phyloP scores from a whole-genome alignment of 2,329 filamentous ascomycete genomes.

The Didymosphaeria variabile region DNA sequence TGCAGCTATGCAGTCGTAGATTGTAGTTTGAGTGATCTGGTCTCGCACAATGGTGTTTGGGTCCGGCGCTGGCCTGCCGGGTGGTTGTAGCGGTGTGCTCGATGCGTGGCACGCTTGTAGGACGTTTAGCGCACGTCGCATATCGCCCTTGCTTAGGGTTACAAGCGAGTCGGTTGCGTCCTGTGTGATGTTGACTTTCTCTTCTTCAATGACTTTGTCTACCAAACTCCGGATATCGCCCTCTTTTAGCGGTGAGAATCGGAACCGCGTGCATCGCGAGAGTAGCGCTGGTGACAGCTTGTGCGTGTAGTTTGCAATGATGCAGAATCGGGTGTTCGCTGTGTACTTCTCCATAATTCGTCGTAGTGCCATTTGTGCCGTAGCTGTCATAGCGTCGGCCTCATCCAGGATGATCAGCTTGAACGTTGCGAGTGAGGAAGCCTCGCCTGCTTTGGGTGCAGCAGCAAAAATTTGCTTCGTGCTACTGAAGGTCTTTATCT shows the following conservation, averaged over 20 bases:
- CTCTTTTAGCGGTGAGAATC: slow-evolving; percentile 93
- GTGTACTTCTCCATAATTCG: slow-evolving; percentile 99
- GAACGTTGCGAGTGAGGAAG: slow-evolving; percentile 72
- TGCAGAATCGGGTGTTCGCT: slow-evolving; percentile 95
- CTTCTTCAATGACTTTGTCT: slow-evolving; percentile 87
- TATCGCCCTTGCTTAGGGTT: slow-evolving; percentile 89
- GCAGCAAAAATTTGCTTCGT: slow-evolving; percentile 97
- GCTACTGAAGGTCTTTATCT: slow-evolving; percentile 99
- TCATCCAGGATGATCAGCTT: slow-evolving; percentile 98
- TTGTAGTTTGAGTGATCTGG: slow-evolving; percentile 87
- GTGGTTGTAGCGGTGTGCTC: slow-evolving; percentile 68
- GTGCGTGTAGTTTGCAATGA: slow-evolving; percentile 99
- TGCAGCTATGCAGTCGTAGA: slow-evolving; percentile 97
- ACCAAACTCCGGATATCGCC: slow-evolving; percentile 84
- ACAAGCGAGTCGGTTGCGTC: slow-evolving; percentile 87
- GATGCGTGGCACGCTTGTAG: slow-evolving; percentile 96
- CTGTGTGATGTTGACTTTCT: slow-evolving; percentile 81
- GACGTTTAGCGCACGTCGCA: slow-evolving; percentile 93
- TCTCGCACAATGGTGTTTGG: slow-evolving; percentile 75
- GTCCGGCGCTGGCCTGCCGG: slow-evolving; percentile 56
- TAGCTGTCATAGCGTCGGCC: slow-evolving; percentile 99
- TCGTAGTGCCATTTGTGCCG: slow-evolving; percentile 95
- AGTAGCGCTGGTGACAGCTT: slow-evolving; percentile 93
- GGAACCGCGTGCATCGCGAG: slow-evolving; percentile 91
- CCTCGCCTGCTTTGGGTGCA: slow-evolving; percentile 58